Percentiles rank a stretch among this genome's conserved stretches.
phyloP scores from a whole-genome alignment of 306 rosid genomes.

The Sophora flavescens region DNA sequence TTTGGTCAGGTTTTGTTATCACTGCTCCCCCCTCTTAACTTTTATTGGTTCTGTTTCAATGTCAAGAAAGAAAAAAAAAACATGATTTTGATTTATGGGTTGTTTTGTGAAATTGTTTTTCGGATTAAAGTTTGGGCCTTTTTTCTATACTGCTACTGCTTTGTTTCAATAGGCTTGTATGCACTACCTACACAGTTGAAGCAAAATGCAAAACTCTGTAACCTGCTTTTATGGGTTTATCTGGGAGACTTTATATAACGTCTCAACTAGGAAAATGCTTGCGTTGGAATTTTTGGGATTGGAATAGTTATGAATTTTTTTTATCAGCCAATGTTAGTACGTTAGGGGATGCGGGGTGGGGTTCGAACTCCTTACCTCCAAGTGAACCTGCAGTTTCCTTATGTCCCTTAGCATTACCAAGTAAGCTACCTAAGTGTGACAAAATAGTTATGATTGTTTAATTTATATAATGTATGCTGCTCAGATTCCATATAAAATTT shows the following conservation, averaged over 20 bases:
- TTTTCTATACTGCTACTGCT: not conserved
- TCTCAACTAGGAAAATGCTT: not conserved
- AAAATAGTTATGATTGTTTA: too few species aligned
- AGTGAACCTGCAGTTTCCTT: too few species aligned
- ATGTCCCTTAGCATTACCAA: too few species aligned
- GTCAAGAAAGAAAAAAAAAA: not conserved
- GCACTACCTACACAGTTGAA: not conserved
- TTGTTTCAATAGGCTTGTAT: conserved; percentile 1
- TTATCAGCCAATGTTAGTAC: too few species aligned
- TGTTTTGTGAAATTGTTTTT: not conserved
- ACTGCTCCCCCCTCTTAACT: not conserved
- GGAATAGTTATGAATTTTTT: too few species aligned
- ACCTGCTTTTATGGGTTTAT: not conserved
- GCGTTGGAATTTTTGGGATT: not conserved
- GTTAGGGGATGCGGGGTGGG: too few species aligned
- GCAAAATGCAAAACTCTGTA: conserved; percentile 5
- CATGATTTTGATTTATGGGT: conserved; percentile 40
- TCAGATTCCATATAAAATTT: conserved; percentile 2
- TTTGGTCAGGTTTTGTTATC: conserved; percentile 75
- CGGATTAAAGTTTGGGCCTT: not conserved
- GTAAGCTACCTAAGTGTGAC: too few species aligned
- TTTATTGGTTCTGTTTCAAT: not conserved
- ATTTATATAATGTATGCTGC: not conserved
- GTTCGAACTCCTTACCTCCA: too few species aligned
- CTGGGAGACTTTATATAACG: not conserved